Conservation (phyloP, 1,139 yeast species). For the Pneumocystis canis region DNA sequence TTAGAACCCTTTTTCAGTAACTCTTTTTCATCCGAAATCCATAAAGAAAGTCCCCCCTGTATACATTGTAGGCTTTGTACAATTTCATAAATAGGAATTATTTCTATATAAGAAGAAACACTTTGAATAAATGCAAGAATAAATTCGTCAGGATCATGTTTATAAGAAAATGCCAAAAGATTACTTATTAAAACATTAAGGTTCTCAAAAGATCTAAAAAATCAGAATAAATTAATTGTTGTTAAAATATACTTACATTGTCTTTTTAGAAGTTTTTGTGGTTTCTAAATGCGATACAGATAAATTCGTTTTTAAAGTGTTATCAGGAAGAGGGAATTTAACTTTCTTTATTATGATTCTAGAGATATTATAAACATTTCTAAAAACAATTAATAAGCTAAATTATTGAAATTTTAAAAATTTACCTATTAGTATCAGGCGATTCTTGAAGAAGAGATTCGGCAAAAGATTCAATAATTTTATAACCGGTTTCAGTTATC, state of each 20-base stretch:
- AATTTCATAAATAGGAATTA: background rate
- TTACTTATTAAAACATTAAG: background rate
- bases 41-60: background rate
- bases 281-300: background rate
- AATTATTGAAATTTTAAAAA: background rate
- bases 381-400: background rate
- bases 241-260: background rate
- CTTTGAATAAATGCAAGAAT: background rate
- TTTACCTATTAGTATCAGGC: background rate
- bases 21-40: background rate
- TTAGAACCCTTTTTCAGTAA: background rate
- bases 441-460: background rate
- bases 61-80: background rate
- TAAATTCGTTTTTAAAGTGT: background rate
- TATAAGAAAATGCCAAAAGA: background rate
- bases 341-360: background rate
- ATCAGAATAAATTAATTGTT: background rate
- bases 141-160: background rate
- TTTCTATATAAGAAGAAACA: background rate
- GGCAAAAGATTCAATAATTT: background rate
- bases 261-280: background rate
- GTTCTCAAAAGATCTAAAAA: background rate
- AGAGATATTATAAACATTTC: background rate
- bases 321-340: background rate
- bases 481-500: background rate